phyloP scores from a whole-genome alignment of 1,284 basidiomycete genomes.

The Pseudozyma pruni region DNA sequence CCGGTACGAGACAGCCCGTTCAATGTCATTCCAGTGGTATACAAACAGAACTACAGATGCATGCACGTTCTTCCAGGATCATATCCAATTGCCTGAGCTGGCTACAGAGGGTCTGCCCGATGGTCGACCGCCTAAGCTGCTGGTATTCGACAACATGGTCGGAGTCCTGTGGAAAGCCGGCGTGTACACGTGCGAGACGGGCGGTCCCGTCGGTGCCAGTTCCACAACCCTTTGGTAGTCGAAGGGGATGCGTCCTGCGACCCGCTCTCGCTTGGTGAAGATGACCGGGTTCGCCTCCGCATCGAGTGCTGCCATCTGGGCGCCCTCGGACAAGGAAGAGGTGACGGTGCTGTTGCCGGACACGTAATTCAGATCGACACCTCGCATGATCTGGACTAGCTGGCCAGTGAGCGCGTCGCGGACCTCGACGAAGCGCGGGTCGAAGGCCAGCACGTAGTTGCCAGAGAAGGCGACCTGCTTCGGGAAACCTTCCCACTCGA shows the following conservation, averaged over 20 bases:
- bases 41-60: neutral
- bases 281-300: constrained; percentile 51
- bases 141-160: constrained; percentile 34
- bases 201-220: constrained; percentile 26
- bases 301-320: constrained; percentile 35
- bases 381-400: constrained; percentile 87
- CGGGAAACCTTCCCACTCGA: constrained; percentile 91
- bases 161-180: constrained; percentile 33
- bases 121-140: constrained; percentile 32
- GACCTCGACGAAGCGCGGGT: constrained; percentile 90
- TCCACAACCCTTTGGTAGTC: constrained; percentile 50
- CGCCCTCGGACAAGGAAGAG: constrained; percentile 29
- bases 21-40: neutral
- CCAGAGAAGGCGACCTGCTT: constrained; percentile 80
- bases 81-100: constrained; percentile 35
- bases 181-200: constrained; percentile 3
- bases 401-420: constrained; percentile 85
- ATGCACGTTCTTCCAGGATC: constrained; percentile 4
- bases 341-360: constrained; percentile 68
- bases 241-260: constrained; percentile 33
- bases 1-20: neutral
- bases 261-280: constrained; percentile 38
- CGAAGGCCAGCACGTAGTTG: constrained; percentile 89
- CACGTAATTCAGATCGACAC: constrained; percentile 82
- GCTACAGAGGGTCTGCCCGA: constrained; percentile 28